Evolutionary conservation across 176 grass and related monocot species (phyloP).

Genomic region (Poa annua): DNA sequence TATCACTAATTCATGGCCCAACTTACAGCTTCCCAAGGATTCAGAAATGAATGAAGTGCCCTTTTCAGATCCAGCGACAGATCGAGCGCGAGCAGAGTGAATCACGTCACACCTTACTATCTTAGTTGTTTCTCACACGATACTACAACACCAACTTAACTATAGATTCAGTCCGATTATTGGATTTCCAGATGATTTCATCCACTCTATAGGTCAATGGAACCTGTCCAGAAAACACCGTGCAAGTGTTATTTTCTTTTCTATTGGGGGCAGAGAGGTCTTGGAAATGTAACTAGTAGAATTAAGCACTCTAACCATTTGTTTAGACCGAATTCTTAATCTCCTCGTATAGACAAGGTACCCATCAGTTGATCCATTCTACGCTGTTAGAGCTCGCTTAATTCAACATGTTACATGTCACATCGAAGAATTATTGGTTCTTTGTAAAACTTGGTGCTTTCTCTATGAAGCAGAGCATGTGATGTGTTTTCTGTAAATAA

Average conservation of each 20-base stretch:
- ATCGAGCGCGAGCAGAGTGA: constrained; percentile 1
- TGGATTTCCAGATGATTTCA: not conserved
- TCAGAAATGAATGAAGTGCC: constrained; percentile 27
- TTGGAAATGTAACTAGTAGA: not conserved
- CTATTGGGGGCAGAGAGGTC: not conserved
- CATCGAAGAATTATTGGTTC: not conserved
- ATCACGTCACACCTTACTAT: constrained; percentile 17
- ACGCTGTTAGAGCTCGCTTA: constrained; percentile 17
- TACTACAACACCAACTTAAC: no score
- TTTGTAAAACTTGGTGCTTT: no score
- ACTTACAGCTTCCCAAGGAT: not conserved
- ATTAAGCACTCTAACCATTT: not conserved
- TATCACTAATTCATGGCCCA: constrained; percentile 4
- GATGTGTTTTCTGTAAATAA: no score
- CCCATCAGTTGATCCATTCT: not conserved
- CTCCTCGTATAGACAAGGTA: not conserved
- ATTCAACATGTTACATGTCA: not conserved
- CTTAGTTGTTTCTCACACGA: constrained; percentile 25
- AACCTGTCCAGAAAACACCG: constrained; percentile 5
- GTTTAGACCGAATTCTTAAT: not conserved
- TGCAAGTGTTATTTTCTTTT: not conserved
- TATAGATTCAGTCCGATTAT: not conserved
- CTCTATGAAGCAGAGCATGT: no score
- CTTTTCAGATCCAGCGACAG: not conserved
- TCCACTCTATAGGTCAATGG: not conserved